Conservation (phyloP, 2,329 filamentous ascomycete species). For the Fusarium humuli region DNA sequence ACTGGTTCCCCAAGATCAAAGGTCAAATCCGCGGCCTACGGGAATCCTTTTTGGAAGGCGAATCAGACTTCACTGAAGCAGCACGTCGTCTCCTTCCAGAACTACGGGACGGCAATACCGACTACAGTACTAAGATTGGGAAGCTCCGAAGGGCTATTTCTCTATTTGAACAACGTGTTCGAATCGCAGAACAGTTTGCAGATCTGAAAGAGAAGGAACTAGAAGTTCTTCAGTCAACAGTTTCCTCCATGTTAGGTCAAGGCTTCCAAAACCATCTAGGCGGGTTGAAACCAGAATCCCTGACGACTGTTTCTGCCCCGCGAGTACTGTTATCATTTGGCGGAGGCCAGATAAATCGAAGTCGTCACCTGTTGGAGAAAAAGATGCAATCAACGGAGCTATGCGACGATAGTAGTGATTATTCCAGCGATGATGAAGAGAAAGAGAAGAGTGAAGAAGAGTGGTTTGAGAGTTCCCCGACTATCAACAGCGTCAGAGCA, state of each 20-base stretch:
- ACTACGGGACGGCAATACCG: slow-evolving; percentile 1
- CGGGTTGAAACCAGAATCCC: background rate
- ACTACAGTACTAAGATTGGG: background rate
- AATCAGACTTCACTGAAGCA: background rate
- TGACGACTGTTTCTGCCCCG: background rate
- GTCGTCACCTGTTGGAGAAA: background rate
- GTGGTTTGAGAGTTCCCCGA: background rate
- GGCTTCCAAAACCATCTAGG: background rate
- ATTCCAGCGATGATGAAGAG: background rate
- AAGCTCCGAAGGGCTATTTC: background rate
- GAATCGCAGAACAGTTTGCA: slow-evolving; percentile 4
- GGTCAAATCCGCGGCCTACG: background rate
- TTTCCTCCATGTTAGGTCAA: background rate
- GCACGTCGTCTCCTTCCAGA: background rate
- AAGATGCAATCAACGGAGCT: background rate
- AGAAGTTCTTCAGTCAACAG: background rate
- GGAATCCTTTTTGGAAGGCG: background rate
- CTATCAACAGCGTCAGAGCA: background rate
- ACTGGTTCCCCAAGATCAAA: background rate
- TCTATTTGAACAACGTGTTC: slow-evolving; percentile 1
- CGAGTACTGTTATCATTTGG: background rate
- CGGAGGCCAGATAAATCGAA: background rate
- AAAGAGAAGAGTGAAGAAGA: background rate
- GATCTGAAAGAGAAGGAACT: background rate
- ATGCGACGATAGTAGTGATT: background rate